Evolutionary conservation across 192 early-diverging fungal species (phyloP).

Genomic region (Martensiomyces pterosporus): DNA sequence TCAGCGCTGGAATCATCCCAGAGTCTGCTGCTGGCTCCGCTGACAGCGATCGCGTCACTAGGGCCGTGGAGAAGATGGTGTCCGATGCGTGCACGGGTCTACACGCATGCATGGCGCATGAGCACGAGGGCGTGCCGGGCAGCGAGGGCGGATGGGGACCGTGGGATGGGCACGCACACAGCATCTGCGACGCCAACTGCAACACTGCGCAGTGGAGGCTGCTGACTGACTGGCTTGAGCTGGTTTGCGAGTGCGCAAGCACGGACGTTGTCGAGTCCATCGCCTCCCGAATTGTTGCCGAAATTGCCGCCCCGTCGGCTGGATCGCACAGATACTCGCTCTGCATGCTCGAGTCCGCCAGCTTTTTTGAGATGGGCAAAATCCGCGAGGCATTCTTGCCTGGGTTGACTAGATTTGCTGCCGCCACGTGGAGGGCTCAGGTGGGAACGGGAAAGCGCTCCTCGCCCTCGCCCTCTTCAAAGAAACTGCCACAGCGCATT

Average conservation of each 20-base stretch:
- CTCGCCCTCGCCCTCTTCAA: too few species aligned
- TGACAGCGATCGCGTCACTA: background rate
- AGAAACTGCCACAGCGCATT: constrained; percentile 1
- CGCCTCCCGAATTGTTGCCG: constrained; percentile 16
- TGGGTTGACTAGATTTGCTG: constrained; percentile 9
- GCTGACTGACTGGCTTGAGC: constrained; percentile 35
- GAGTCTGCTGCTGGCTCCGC: constrained; percentile 10
- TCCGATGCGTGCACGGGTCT: background rate
- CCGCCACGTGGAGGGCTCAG: constrained; percentile 9
- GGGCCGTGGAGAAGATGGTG: constrained; percentile 16
- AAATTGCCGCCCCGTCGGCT: constrained; percentile 5
- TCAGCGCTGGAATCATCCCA: constrained; percentile 19
- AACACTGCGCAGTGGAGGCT: constrained; percentile 32
- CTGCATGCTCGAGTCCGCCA: constrained; percentile 24
- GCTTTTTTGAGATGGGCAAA: constrained; percentile 25
- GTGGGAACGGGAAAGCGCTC: background rate
- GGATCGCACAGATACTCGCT: too few species aligned
- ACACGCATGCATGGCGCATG: background rate
- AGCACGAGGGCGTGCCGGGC: background rate
- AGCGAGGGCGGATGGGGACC: constrained; percentile 10
- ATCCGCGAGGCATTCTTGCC: constrained; percentile 21
- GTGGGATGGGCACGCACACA: constrained; percentile 44
- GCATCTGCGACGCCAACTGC: constrained; percentile 18
- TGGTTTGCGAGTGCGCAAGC: constrained; percentile 34
- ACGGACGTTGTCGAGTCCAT: constrained; percentile 7